phyloP scores from a whole-genome alignment of 331 rosid species.

The Spiraea crenata region DNA sequence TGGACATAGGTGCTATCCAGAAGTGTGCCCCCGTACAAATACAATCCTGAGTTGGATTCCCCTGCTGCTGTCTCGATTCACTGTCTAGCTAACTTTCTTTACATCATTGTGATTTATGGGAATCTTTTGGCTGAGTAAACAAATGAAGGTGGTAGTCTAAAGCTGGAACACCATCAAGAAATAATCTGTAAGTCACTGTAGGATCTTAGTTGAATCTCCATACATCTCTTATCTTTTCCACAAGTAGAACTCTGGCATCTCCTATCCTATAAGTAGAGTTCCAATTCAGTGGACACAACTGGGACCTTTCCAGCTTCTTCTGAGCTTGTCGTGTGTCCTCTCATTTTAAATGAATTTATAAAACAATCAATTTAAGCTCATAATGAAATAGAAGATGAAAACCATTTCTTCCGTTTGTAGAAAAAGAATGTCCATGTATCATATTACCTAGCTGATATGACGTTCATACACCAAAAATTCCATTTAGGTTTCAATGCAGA shows the following conservation, averaged over 20 bases:
- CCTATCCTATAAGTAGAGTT: not conserved
- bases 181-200: conserved; percentile 12
- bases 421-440: conserved; percentile 15
- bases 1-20: not conserved
- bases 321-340: not conserved
- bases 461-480: conserved; percentile 22
- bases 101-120: not conserved
- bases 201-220: conserved; percentile 26
- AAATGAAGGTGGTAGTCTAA: not conserved
- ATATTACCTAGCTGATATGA: conserved; percentile 1
- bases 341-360: not conserved
- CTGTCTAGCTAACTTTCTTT: not conserved
- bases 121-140: not conserved
- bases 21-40: conserved; percentile 1
- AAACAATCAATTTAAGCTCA: not conserved
- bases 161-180: not conserved
- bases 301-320: not conserved
- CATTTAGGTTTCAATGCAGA: conserved; percentile 20
- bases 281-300: not conserved
- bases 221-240: conserved; percentile 14
- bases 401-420: not conserved
- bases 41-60: conserved; percentile 3
- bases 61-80: not conserved
- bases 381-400: not conserved
- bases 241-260: conserved; percentile 8